Evolutionary conservation across 176 grass and related monocot genomes (phyloP), one percentile per base, ranked within the genome.

Genomic region (Oryza punctata): DNA sequence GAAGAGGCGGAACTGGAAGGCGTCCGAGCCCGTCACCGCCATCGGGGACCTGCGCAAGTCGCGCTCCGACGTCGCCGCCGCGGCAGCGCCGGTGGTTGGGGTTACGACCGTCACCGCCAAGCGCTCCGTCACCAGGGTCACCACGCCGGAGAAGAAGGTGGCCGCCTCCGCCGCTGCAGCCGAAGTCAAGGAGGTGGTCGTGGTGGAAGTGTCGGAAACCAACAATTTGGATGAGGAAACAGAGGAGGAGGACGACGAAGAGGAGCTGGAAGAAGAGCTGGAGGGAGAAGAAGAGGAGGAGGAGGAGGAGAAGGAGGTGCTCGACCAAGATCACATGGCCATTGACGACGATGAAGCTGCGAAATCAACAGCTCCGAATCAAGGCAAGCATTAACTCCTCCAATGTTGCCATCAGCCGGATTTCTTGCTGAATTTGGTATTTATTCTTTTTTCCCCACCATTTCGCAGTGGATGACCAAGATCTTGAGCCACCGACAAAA

Each of bases 1-100:
- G 91, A 98, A 93, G 87, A 66, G 93, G 37, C 78, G 85, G 37
- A 99, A 60, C 76, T 96, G 93, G 89, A 85, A 85, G 69, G 84
- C 91, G 14, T 85, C 89, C 6, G 76, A 87, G 71, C 82, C 85
- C 8, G 82, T 89, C 70, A 92, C 66, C 57, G 82, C 85, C 13
- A 83, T 85, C 79, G 77, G 71, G 35, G 82, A 90, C 65, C 88
- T 99, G 61, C 79, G 86, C 68, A 99, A 91, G 67, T 79, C 93
- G 18, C 79, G 73, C 21, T 91, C 91, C 16, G 91, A 99, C 32
- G 12, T 75, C 32, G 72, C 61, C 2, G 84, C 73, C 3, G 40
- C 61, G 4, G 29, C 3, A 16, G 74, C 76, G 41, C 10, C 18
- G 38, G 29, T n/a, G 27, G 25, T 71, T 1, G 41, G 77, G 21